A percentile compares a stretch with the other conserved stretches of the same genome.
These are phyloP conservation scores for Zymoseptoria passerinii DNA, from an alignment of 2,329 filamentous ascomycete species.

Conservation along the genomic window DNA sequence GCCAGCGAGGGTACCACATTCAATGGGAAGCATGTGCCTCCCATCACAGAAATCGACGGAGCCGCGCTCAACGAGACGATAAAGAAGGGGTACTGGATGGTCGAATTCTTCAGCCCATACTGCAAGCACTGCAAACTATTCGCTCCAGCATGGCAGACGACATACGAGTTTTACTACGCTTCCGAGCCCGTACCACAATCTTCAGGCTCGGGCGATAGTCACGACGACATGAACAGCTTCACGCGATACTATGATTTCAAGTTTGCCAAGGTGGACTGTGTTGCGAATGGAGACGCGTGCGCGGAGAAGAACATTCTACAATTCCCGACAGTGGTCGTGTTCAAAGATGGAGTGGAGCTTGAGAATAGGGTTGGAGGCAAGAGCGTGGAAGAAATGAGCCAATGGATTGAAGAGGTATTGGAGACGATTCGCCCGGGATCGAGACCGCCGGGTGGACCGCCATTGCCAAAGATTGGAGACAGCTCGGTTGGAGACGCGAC, in stretches of 20 bases:
- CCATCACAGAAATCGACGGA: slow-evolving; percentile 52
- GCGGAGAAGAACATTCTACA: slow-evolving; percentile 54
- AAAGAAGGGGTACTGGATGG: slow-evolving; percentile 59
- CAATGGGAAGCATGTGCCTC: slow-evolving; percentile 59
- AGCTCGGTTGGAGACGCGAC: slow-evolving; percentile 36
- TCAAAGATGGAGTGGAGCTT: slow-evolving; percentile 64
- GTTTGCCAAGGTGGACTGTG: slow-evolving; percentile 79
- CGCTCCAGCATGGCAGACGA: slow-evolving; percentile 79
- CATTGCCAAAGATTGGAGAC: slow-evolving; percentile 64
- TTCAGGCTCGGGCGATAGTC: slow-evolving; percentile 35
- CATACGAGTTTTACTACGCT: slow-evolving; percentile 94
- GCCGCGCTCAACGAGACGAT: slow-evolving; percentile 50
- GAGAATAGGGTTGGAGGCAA: slow-evolving; percentile 60
- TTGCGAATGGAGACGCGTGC: slow-evolving; percentile 75
- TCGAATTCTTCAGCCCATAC: slow-evolving; percentile 45
- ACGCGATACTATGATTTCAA: slow-evolving; percentile 79
- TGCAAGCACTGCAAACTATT: slow-evolving; percentile 67
- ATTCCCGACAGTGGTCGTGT: slow-evolving; percentile 73
- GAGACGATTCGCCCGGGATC: slow-evolving; percentile 75
- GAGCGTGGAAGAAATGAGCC: slow-evolving; percentile 56
- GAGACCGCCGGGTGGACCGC: slow-evolving; percentile 57
- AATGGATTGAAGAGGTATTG: slow-evolving; percentile 65
- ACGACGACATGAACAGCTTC: slow-evolving; percentile 57
- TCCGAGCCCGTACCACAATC: slow-evolving; percentile 58
- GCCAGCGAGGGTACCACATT: slow-evolving; percentile 45